Base-by-base conservation (phyloP, 352 stramenopile species). In the Albugo candida region DNA sequence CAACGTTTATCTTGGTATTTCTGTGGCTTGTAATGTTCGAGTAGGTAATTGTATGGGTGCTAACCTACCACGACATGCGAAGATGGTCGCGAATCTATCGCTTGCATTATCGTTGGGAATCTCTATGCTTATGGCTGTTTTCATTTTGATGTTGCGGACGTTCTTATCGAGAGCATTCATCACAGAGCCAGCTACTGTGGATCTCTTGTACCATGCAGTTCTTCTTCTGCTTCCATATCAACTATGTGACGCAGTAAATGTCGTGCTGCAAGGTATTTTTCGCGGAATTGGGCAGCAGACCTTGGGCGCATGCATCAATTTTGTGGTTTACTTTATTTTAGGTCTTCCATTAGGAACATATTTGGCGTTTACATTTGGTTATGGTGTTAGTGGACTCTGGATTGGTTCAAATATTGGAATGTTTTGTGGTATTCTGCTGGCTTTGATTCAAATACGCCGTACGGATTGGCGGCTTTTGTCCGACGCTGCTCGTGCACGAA, bases 41-140 rank as follows among this genome's bases (percentile, higher is more conserved):
- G 72, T 82, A 11, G 81, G 83, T 36, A 80, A 79, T 35, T 80
- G 85, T 53, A 65, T 86, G 0, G 81, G 81, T 34, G 70, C 67
- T 24, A 82, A 91, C 58, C 63, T 79, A 43, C 67, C 81, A 16
- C 61, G 85, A 21, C 78, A 93, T 52, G 84, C 84, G 27, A 85
- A 91, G 56, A 54, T 80, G 52, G 75, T 63, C 16, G 77, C 81
- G 39, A 71, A 52, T 6, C 49, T 92, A 21, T 81, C 79, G 16
- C 70, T 93, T 52, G 21, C 64, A 14, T 55, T 88, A 1, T 67
- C 64, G 19, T 48, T 80, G 19, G 53, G 42, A 1, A 63, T 77
- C 10, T 69, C 70, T n/a, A 50, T 59, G 0, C 40, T 58, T 13
- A 52, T 83, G 5, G 61, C 59, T 0, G 49, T 69, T 6, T 6